phyloP scores from a whole-genome alignment of 805 yeast species.

The Soucietia sequanensis region DNA sequence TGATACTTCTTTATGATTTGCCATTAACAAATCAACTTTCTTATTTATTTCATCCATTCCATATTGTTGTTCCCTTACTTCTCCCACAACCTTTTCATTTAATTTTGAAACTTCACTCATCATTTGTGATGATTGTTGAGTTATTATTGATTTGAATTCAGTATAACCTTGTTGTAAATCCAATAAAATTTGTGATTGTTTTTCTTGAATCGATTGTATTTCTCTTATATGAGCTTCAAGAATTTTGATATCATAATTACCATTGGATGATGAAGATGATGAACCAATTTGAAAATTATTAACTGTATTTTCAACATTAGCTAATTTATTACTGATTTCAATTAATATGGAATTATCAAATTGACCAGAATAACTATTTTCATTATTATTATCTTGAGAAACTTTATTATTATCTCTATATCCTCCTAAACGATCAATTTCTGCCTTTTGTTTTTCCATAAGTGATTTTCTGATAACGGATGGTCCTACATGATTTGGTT shows the following conservation, averaged over 20 bases:
- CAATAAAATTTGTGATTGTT: slow-evolving; percentile 16
- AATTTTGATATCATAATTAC: slow-evolving; percentile 5
- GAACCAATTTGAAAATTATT: neutral
- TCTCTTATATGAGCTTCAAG: slow-evolving; percentile 15
- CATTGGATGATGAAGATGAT: neutral
- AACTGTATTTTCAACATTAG: slow-evolving; percentile 6
- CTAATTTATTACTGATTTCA: slow-evolving; percentile 6
- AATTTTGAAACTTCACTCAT: slow-evolving; percentile 27
- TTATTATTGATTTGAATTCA: slow-evolving; percentile 25
- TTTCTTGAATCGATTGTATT: slow-evolving; percentile 13
- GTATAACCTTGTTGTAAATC: slow-evolving; percentile 17
- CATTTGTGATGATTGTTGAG: slow-evolving; percentile 32
- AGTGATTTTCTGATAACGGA: slow-evolving; percentile 30
- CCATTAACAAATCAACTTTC: slow-evolving; percentile 42
- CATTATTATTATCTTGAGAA: slow-evolving; percentile 1
- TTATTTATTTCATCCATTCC: slow-evolving; percentile 30
- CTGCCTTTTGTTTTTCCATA: slow-evolving; percentile 33
- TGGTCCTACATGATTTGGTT: slow-evolving; percentile 12
- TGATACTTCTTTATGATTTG: slow-evolving; percentile 36
- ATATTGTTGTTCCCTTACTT: slow-evolving; percentile 39
- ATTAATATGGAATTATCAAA: neutral
- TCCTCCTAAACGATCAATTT: slow-evolving; percentile 10
- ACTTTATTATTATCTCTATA: slow-evolving; percentile 9
- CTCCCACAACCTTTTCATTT: slow-evolving; percentile 39
- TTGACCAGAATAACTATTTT: slow-evolving; percentile 1